These are phyloP conservation scores for Sporisorium exsertum DNA, from an alignment of 1,284 basidiomycete genomes.

Conservation along the genomic window DNA sequence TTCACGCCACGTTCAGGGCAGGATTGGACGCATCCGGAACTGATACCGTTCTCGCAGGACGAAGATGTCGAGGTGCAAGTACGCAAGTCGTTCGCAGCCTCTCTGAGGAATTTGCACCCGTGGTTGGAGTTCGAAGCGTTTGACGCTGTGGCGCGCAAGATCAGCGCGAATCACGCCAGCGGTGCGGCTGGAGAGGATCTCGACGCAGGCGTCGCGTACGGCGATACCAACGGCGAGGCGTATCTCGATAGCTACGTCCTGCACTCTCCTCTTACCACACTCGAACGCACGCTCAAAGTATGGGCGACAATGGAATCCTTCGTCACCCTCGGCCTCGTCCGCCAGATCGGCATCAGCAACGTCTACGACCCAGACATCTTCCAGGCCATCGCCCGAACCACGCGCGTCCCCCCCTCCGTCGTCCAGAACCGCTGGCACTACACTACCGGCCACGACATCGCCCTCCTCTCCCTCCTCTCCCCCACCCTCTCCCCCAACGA, in stretches of 20 bases:
- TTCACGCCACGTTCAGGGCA: slow-evolving; percentile 63
- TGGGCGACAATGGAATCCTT: slow-evolving; percentile 64
- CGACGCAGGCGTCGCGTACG: slow-evolving; percentile 40
- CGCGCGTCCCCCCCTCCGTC: slow-evolving; percentile 47
- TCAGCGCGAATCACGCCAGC: slow-evolving; percentile 15
- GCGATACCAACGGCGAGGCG: slow-evolving; percentile 35
- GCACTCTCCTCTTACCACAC: slow-evolving; percentile 58
- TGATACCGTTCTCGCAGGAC: slow-evolving; percentile 50
- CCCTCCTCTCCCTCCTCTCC: slow-evolving; percentile 56
- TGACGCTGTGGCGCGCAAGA: slow-evolving; percentile 15
- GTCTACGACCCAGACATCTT: slow-evolving; percentile 66
- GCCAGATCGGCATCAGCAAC: slow-evolving; percentile 60
- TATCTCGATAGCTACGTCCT: slow-evolving; percentile 64
- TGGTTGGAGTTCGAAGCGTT: slow-evolving; percentile 40
- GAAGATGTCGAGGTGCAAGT: slow-evolving; percentile 57
- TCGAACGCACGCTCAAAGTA: slow-evolving; percentile 60
- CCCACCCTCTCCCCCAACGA: slow-evolving; percentile 61
- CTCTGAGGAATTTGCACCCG: slow-evolving; percentile 52
- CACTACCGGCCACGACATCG: slow-evolving; percentile 66
- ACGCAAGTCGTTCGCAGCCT: slow-evolving; percentile 41
- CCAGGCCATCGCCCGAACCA: slow-evolving; percentile 40
- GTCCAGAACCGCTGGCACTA: slow-evolving; percentile 68
- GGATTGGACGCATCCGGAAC: slow-evolving; percentile 44
- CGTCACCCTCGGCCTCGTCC: slow-evolving; percentile 56
- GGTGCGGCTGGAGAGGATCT: slow-evolving; percentile 3